Evolutionary conservation across 2,329 filamentous ascomycete species (phyloP).

Genomic region (Aspergillus niger): DNA sequence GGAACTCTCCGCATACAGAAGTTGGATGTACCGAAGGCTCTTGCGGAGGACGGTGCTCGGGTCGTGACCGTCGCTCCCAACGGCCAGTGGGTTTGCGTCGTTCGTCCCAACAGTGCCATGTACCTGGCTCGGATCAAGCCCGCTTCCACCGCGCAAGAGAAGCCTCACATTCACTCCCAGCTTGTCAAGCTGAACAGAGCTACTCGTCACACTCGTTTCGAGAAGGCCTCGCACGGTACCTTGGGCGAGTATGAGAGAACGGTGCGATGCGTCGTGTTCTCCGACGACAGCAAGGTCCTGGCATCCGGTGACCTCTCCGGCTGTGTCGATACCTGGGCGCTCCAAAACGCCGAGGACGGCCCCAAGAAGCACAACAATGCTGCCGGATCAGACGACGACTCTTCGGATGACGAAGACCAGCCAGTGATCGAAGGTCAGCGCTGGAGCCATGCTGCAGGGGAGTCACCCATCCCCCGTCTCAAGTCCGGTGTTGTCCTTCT

Average conservation of each 20-base stretch:
- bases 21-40: constrained; percentile 61
- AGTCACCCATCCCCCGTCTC: constrained; percentile 69
- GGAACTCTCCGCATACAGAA: constrained; percentile 71
- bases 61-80: constrained; percentile 57
- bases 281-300: constrained; percentile 75
- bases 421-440: constrained; percentile 60
- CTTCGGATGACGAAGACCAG: constrained; percentile 53
- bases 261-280: constrained; percentile 75
- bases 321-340: constrained; percentile 81
- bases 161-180: constrained; percentile 49
- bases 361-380: constrained; percentile 45
- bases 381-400: constrained; percentile 51
- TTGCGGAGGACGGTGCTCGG: constrained; percentile 66
- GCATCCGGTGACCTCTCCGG: constrained; percentile 80
- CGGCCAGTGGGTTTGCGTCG: constrained; percentile 48
- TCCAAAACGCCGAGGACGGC: constrained; percentile 56
- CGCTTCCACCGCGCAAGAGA: constrained; percentile 44
- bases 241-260: constrained; percentile 75
- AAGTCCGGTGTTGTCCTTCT: constrained; percentile 66
- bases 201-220: constrained; percentile 33
- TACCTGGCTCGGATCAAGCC: constrained; percentile 53
- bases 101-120: constrained; percentile 64
- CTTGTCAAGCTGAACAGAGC: constrained; percentile 43
- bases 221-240: constrained; percentile 62
- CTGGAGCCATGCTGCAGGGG: constrained; percentile 75